phyloP scores from a whole-genome alignment of 2,329 filamentous ascomycete species.

The Claviceps sp. region DNA sequence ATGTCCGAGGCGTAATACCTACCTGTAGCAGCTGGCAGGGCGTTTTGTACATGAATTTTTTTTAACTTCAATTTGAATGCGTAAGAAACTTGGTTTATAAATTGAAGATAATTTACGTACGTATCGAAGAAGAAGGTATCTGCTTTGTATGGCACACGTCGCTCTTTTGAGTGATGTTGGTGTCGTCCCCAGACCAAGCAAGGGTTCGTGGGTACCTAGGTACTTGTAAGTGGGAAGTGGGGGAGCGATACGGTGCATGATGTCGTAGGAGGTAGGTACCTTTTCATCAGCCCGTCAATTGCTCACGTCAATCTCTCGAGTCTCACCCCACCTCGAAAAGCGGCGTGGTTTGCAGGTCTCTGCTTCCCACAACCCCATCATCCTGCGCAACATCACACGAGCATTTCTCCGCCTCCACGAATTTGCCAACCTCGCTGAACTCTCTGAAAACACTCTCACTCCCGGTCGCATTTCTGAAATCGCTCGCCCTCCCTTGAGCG shows the following conservation, averaged over 20 bases:
- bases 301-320: not conserved
- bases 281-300: not conserved
- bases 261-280: too few relatives aligned
- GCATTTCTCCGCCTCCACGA: not conserved
- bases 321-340: not conserved
- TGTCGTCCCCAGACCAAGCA: too few relatives aligned
- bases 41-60: not conserved
- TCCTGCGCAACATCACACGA: slow-evolving; percentile 1
- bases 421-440: not conserved
- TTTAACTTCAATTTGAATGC: not conserved
- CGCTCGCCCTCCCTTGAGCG: too few relatives aligned
- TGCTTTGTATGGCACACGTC: too few relatives aligned
- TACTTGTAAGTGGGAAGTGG: too few relatives aligned
- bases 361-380: not conserved
- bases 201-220: too few relatives aligned
- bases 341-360: not conserved
- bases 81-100: not conserved
- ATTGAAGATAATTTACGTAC: not conserved
- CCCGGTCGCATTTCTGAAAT: not conserved
- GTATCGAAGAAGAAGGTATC: not conserved
- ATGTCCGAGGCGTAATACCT: not conserved
- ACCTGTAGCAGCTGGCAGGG: not conserved
- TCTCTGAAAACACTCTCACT: too few relatives aligned
- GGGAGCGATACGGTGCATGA: too few relatives aligned
- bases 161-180: too few relatives aligned